Conservation (phyloP, 202 grass and related monocot species). For the Cymbopogon flexuosus region DNA sequence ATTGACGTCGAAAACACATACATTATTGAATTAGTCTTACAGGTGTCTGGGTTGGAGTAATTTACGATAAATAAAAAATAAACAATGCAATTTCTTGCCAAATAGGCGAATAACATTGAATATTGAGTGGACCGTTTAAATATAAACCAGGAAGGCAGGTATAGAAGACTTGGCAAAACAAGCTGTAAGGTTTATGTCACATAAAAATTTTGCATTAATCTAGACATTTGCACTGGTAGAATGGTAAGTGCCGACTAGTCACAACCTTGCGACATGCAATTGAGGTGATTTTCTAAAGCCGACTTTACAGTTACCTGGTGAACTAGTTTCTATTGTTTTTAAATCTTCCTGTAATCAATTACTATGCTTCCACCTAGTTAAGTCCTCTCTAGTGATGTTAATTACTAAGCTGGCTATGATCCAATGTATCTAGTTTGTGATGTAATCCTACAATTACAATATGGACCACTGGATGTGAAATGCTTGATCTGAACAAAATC, state of each 20-base stretch:
- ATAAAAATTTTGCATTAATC: not conserved
- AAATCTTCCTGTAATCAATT: not conserved
- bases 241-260: not conserved
- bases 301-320: not conserved
- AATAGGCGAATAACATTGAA: not conserved
- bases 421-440: not conserved
- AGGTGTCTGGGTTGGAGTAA: too few species aligned
- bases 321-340: not conserved
- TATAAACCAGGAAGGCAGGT: not conserved
- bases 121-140: not conserved
- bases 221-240: not conserved
- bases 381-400: not conserved
- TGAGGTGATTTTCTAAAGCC: not conserved
- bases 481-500: not conserved
- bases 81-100: not conserved
- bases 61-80: not conserved
- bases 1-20: not conserved
- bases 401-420: not conserved
- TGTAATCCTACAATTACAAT: not conserved
- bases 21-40: too few species aligned
- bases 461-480: not conserved
- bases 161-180: not conserved
- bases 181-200: not conserved
- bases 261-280: not conserved
- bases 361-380: not conserved